A percentile compares a stretch with the other conserved stretches of the same genome.
Evolutionary conservation across 169 alveolate species (phyloP).

Genomic region (Babesia bovis): DNA sequence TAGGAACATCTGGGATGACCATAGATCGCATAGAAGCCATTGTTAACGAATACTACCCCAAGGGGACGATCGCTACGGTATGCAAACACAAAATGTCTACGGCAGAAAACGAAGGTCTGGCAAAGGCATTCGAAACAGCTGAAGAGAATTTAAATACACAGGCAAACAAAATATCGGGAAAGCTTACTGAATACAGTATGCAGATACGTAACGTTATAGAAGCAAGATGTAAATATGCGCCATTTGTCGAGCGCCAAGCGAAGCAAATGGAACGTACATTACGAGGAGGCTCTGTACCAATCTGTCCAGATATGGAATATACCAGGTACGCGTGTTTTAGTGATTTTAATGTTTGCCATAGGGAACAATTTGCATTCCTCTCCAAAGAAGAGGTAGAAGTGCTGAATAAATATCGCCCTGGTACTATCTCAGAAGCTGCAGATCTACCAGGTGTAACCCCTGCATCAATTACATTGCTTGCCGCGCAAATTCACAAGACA

Average conservation of each 20-base stretch:
- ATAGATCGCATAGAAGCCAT: not conserved
- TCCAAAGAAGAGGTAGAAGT: constrained; percentile 81
- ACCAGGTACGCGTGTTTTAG: constrained; percentile 47
- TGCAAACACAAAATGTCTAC: constrained; percentile 26
- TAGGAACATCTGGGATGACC: constrained; percentile 12
- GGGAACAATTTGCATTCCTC: constrained; percentile 55
- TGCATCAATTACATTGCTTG: constrained; percentile 32
- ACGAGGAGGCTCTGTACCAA: constrained; percentile 52
- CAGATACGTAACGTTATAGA: constrained; percentile 52
- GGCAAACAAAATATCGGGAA: constrained; percentile 5
- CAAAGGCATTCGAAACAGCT: not conserved
- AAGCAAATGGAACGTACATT: constrained; percentile 62
- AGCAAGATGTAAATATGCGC: constrained; percentile 72
- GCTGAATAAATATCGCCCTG: constrained; percentile 69
- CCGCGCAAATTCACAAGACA: constrained; percentile 2
- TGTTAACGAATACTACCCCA: constrained; percentile 15
- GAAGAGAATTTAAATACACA: not conserved
- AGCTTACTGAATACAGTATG: constrained; percentile 1
- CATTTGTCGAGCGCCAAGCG: constrained; percentile 65
- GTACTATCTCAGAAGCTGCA: constrained; percentile 68
- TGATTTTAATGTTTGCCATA: not conserved
- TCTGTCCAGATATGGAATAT: constrained; percentile 64
- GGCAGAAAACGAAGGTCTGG: constrained; percentile 42
- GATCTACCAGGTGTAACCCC: constrained; percentile 76
- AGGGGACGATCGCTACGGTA: not conserved